Evolutionary conservation across 2,329 filamentous ascomycete species (phyloP), one percentile per base, ranked within the genome.

Genomic region (Bipolaris zeicola): DNA sequence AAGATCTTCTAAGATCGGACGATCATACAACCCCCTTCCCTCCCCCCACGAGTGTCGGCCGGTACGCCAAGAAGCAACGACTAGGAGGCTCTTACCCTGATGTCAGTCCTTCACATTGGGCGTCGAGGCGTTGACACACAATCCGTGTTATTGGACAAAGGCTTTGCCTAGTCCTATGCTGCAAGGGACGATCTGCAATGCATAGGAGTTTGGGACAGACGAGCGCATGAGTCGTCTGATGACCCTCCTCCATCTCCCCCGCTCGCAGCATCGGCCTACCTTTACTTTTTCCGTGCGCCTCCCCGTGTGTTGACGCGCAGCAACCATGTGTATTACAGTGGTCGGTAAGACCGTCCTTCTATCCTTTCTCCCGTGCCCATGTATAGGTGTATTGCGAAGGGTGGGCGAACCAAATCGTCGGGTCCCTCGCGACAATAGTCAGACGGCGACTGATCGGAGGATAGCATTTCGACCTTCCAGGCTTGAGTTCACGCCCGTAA

Each of bases 141-240:
- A 5, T 37, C 20, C 7, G 44, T 37, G 28, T 34, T 28, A 37
- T 47, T 47, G 20, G 31, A 28, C 20, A 11, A 36, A 8, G 13
- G 13, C 31, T 18, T 33, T 37, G 20, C 28, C 31, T 33, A 20
- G 28, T 5, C 20, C 44, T 37, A 20, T 11, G 4, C 44, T 26
- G 44, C 44, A 37, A 47, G 44, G 33, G 11, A 47, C 31, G 20
- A 47, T 36, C 28, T 37, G 44, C 33, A 37, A 36, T 16, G 24
- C 16, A 47, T 28, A 33, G 31, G 16, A 36, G 44, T 47, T 37
- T 47, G 44, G 44, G 44, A 47, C 31, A 47, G 44, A 47, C 36
- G 44, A 37, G 33, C 2, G 44, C 31, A 47, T 46, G 31, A 46
- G 16, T 36, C 44, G 44, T 34, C 28, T 46, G 10, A 45, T 45